Base-by-base conservation (phyloP, 345 rosid species). In the Moringa oleifera region DNA sequence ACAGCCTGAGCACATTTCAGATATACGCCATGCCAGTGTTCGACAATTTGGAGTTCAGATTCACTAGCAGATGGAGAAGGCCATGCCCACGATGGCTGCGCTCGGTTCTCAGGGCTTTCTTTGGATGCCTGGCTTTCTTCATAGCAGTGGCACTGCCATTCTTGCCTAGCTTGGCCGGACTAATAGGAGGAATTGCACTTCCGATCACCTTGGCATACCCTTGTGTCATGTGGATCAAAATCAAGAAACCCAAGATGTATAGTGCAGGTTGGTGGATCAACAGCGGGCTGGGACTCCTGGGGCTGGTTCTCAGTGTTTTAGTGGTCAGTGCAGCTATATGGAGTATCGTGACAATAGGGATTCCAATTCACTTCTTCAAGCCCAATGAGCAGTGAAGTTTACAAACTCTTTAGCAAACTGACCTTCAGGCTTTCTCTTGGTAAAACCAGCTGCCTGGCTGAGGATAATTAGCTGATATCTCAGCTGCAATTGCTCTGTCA, bases 1-100 rank as follows among this genome's bases (percentile, higher is more conserved):
- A 74, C 78, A 62, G 82, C 68, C 78, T 83, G 55, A 81, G 81
- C 70, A 77, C 85, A 0, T 81, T 83, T 66, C 87, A 83, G 69
- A 76, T 86, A 57, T 81, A 81, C 23, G 86, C 88, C 1, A 86
- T 80, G 87, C 89, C 87, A 2, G 82, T 78, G 1, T 81, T 81
- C 22, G 89, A 86, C 72, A 79, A 76, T 58, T 56, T 86, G 25
- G 87, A 86, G 68, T 60, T 77, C 36, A 74, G 72, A 65, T 83
- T 73, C 49, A 83, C 80, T 0, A 70, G 75, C 75, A 77, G 63
- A 51, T 64, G 22, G 68, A 71, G 65, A 49, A 72, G 64, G 61
- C 82, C 86, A 19, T 86, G 91, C 47, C 82, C 91, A 0, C 23
- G 41, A 61, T 83, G 86, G 86, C 46, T 83, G 13, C 78, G 88